A percentile compares a stretch with the other conserved stretches of the same genome.
Evolutionary conservation across 2,329 filamentous ascomycete species (phyloP).

Genomic region (Huntiella savannae): DNA sequence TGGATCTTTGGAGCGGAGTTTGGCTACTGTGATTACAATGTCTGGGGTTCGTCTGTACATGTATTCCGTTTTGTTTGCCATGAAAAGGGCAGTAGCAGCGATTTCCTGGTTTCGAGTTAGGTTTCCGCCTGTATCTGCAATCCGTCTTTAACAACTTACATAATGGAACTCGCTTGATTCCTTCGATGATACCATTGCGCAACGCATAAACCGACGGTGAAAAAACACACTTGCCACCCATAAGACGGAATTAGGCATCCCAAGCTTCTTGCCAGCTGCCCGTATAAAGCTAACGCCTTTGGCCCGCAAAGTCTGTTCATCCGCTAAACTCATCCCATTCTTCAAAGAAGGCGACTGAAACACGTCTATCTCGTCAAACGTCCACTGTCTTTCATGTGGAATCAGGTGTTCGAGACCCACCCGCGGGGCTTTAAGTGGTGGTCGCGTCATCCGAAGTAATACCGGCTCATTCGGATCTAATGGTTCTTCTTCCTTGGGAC

Average conservation of each 20-base stretch:
- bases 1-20: conserved; percentile 85
- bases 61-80: conserved; percentile 94
- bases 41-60: conserved; percentile 93
- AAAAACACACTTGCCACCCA: conserved; percentile 89
- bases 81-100: conserved; percentile 75
- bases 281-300: conserved; percentile 96
- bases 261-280: conserved; percentile 80
- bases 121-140: neutral
- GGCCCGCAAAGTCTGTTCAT: conserved; percentile 63
- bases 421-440: too few species aligned
- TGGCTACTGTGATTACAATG: conserved; percentile 79
- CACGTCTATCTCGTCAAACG: conserved; percentile 71
- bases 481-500: too few species aligned
- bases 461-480: too few species aligned
- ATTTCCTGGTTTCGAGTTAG: conserved; percentile 36
- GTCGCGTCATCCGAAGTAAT: too few species aligned
- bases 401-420: too few species aligned
- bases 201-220: conserved; percentile 88
- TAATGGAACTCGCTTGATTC: conserved; percentile 68
- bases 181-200: conserved; percentile 57
- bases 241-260: conserved; percentile 78
- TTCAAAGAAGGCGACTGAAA: conserved; percentile 65
- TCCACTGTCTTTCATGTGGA: conserved; percentile 45
- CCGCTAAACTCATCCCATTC: conserved; percentile 56
- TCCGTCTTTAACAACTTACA: conserved; percentile 29